Base-by-base conservation (phyloP, 441 rosid genomes). In the Populus trichocarpa region DNA sequence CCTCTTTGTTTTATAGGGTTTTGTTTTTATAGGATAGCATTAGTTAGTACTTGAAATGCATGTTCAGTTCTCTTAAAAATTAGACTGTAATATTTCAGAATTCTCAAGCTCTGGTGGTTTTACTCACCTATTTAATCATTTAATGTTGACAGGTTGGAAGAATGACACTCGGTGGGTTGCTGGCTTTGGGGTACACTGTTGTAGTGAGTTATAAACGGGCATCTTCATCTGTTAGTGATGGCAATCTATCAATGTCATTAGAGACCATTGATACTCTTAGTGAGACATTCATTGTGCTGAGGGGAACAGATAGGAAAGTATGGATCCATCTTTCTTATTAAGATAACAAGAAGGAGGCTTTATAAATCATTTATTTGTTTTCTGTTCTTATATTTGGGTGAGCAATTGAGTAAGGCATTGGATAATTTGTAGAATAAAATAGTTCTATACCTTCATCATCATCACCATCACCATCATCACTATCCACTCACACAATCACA, bases 161-260 rank as follows among this genome's bases (percentile, higher is more conserved):
- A 83, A 93, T 92, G 98, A 96, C 99, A 35, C 95, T 96, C 50
- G 99, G 99, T 59, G 99, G 99, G 67, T 85, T 96, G 84, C 88
- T 96, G 85, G 97, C 86, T 75, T 80, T 92, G 85, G 98, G 98
- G 50, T 96, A 96, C 84, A 83, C 75, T 83, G 98, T 96, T 89
- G 99, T 96, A 8, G 99, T 93, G 81, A 94, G 98, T 87, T 96
- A 94, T 81, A 96, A 96, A 87, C 90, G 99, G 76, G 94, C 95
- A 74, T 94, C 98, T 73, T 89, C 92, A 74, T 86, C 90, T 72
- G 87, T 92, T 77, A 80, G 64, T 70, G 70, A 72, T 84, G 95
- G 94, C 81, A 89, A 88, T 84, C 81, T 96, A 68, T 93, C 97
- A 8, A 36, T 90, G 70, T 93, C 99, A 65, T 75, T 85, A 79